phyloP scores from a whole-genome alignment of 1,284 basidiomycete genomes.

The Fomes fomentarius region DNA sequence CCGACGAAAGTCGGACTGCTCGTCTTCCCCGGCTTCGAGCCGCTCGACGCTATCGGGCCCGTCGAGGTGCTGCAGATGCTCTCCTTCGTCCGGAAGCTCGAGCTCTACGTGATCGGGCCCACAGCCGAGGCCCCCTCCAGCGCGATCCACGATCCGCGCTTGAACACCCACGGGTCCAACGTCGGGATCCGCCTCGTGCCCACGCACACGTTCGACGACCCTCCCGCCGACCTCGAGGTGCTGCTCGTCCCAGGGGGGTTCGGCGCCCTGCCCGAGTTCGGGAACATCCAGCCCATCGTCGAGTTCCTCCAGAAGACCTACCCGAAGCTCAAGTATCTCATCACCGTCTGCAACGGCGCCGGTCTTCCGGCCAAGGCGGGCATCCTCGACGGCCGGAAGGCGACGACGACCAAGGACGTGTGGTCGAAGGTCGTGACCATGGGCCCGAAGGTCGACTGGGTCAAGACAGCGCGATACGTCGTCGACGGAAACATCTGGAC shows the following conservation, averaged over 20 bases:
- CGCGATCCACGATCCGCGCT: constrained; percentile 22
- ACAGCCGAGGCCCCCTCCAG: constrained; percentile 44
- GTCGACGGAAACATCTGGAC: constrained; percentile 44
- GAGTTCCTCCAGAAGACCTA: constrained; percentile 38
- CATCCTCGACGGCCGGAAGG: constrained; percentile 42
- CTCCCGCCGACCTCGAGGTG: constrained; percentile 43
- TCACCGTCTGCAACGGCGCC: constrained; percentile 50
- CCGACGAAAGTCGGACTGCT: constrained; percentile 3
- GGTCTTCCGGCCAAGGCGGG: constrained; percentile 42
- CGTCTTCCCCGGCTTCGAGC: constrained; percentile 7
- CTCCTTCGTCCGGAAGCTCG: constrained; percentile 32
- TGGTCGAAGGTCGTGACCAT: constrained; percentile 23
- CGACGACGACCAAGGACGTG: constrained; percentile 45
- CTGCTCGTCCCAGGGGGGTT: constrained; percentile 47
- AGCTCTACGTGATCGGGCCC: constrained; percentile 40
- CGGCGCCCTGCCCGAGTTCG: constrained; percentile 34
- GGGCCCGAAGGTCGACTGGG: constrained; percentile 34
- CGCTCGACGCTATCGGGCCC: constrained; percentile 47
- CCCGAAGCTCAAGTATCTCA: constrained; percentile 40
- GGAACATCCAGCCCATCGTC: constrained; percentile 28
- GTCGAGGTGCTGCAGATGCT: constrained; percentile 44
- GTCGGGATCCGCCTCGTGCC: constrained; percentile 42
- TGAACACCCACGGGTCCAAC: constrained; percentile 26
- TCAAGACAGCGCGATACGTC: constrained; percentile 43
- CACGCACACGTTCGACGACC: constrained; percentile 45